A percentile compares a stretch with the other conserved stretches of the same genome.
Conservation (phyloP, 768 basidiomycete species). For the Russula abietina region DNA sequence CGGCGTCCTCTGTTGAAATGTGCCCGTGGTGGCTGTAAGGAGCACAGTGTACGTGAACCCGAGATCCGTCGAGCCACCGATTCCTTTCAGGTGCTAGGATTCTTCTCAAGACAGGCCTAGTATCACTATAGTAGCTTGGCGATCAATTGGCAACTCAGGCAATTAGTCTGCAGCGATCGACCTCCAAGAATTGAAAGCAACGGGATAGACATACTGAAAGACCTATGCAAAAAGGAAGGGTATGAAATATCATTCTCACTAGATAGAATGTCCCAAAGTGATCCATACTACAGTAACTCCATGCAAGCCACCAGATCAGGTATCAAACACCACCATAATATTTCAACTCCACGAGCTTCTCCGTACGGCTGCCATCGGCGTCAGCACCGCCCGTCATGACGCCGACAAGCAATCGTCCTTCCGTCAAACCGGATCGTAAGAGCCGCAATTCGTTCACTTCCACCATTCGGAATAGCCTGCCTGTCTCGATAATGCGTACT, state of each 20-base stretch:
- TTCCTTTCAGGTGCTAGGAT: too few relatives aligned
- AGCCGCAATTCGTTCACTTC: background rate
- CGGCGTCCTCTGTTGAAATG: too few relatives aligned
- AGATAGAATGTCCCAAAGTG: constrained; percentile 15
- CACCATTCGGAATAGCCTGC: background rate
- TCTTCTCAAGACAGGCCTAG: too few relatives aligned
- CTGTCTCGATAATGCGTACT: background rate
- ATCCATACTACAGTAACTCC: constrained; percentile 16
- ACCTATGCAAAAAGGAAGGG: background rate
- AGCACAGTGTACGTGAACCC: too few relatives aligned
- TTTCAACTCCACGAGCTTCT: constrained; percentile 44
- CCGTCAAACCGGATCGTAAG: background rate
- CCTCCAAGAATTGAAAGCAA: too few relatives aligned
- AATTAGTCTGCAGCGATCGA: background rate
- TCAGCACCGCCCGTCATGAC: constrained; percentile 1
- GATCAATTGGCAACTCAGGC: background rate
- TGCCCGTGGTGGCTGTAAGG: too few relatives aligned
- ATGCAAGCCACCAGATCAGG: constrained; percentile 17
- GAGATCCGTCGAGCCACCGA: too few relatives aligned
- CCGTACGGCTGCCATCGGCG: background rate
- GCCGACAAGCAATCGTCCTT: background rate
- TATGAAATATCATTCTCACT: background rate
- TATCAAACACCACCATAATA: constrained; percentile 51
- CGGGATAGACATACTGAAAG: background rate
- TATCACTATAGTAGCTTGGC: too few relatives aligned